A percentile compares a stretch with the other conserved stretches of the same genome.
Evolutionary conservation across 257 asterid genomes (phyloP).

Genomic region (Anisodus tanguticus): DNA sequence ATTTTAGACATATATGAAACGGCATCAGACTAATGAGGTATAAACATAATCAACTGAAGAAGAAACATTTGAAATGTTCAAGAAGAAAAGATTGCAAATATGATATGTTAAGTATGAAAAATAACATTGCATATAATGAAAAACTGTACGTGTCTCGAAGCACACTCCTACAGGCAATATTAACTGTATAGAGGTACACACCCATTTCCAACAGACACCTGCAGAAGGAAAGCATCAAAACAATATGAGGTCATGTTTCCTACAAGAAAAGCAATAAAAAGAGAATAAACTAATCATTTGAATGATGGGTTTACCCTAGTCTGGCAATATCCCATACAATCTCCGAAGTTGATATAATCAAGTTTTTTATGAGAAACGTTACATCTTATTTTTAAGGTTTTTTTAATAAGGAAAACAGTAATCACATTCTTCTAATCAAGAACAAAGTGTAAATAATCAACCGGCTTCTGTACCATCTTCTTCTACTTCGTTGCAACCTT

Average conservation of each 20-base stretch:
- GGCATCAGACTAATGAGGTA: not conserved
- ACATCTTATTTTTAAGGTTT: not conserved
- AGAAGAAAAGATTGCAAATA: slow-evolving; percentile 11
- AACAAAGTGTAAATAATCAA: too few species aligned
- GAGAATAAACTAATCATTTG: slow-evolving; percentile 4
- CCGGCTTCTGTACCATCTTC: too few species aligned
- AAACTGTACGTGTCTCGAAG: not conserved
- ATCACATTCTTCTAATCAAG: not conserved
- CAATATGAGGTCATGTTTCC: slow-evolving; percentile 31
- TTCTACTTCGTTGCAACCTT: too few species aligned
- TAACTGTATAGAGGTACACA: slow-evolving; percentile 45
- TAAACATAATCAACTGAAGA: slow-evolving; percentile 23
- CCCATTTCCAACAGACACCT: slow-evolving; percentile 99
- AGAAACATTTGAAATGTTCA: slow-evolving; percentile 9
- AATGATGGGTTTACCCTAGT: slow-evolving; percentile 2
- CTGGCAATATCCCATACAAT: not conserved
- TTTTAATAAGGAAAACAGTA: not conserved
- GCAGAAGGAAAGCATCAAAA: slow-evolving; percentile 44
- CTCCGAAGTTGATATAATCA: not conserved
- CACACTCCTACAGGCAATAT: not conserved
- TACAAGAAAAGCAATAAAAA: not conserved
- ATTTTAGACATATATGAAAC: not conserved
- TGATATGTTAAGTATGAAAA: not conserved
- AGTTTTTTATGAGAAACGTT: not conserved
- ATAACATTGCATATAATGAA: not conserved